Conservation (phyloP, 441 rosid species). For the Lagerstroemia fauriei region DNA sequence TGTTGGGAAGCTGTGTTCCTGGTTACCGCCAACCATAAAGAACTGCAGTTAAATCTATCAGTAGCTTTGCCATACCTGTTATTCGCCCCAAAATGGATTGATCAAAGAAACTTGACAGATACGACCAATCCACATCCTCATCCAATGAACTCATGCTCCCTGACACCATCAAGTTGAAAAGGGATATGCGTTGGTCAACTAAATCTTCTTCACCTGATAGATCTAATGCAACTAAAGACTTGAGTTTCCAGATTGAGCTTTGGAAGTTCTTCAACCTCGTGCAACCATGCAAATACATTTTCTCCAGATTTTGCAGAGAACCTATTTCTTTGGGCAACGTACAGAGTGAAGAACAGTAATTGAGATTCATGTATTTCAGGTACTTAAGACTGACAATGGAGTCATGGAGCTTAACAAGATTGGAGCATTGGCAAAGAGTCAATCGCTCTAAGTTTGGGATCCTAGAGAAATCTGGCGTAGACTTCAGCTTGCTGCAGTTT, state of each 20-base stretch:
- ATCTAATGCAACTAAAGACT: not conserved
- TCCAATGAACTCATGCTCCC: not conserved
- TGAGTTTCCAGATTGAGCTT: not conserved
- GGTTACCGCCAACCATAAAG: not conserved
- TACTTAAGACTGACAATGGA: not conserved
- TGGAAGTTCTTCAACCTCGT: not conserved
- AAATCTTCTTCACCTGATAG: not conserved
- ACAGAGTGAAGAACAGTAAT: not conserved
- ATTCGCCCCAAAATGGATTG: not conserved
- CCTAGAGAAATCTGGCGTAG: conserved; percentile 1
- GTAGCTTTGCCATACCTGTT: not conserved
- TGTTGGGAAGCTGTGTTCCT: not conserved
- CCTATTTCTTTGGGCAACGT: not conserved
- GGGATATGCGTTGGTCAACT: not conserved
- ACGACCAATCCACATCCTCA: not conserved
- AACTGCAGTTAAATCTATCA: not conserved
- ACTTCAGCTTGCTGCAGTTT: not conserved
- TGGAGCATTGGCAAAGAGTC: not conserved
- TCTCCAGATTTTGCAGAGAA: not conserved
- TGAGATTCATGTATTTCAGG: not conserved
- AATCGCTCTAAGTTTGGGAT: not conserved
- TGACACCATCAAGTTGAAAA: not conserved
- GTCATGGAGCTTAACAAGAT: not conserved
- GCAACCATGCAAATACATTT: not conserved
- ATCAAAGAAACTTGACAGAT: not conserved